These are phyloP conservation scores for Fusarium equiseti DNA, from an alignment of 2,329 filamentous ascomycete genomes.

Conservation along the genomic window DNA sequence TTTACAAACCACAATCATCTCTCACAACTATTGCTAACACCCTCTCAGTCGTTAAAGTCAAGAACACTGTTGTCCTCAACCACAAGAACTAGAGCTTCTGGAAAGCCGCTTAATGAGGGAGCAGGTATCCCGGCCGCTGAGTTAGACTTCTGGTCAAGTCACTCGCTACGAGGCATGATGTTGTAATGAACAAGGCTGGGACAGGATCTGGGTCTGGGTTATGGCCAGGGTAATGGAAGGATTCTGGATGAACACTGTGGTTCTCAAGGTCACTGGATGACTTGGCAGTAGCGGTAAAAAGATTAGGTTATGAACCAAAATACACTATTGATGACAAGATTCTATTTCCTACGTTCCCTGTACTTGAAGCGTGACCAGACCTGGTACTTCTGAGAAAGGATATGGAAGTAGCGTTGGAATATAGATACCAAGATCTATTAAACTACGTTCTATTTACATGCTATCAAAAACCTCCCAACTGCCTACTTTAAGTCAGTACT, in stretches of 20 bases:
- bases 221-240: not conserved
- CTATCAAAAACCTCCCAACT: fast-evolving
- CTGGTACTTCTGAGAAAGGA: not conserved
- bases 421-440: no score
- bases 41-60: slow-evolving; percentile 19
- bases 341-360: not conserved
- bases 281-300: not conserved
- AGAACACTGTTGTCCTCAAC: not conserved
- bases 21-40: not conserved
- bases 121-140: slow-evolving; percentile 28
- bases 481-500: not conserved
- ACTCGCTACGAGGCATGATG: slow-evolving; percentile 3
- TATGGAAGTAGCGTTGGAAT: not conserved
- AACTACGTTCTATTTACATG: no score
- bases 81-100: slow-evolving; percentile 5
- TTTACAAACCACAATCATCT: not conserved
- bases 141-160: slow-evolving; percentile 22
- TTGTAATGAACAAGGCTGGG: slow-evolving; percentile 4
- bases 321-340: not conserved
- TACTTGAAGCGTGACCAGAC: not conserved
- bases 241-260: not conserved
- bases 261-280: slow-evolving; percentile 19
- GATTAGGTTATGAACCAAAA: not conserved
- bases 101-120: slow-evolving; percentile 8
- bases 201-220: not conserved